These are phyloP conservation scores for Aspergillus viridinutans DNA, from an alignment of 2,329 filamentous ascomycete genomes.

Conservation along the genomic window DNA sequence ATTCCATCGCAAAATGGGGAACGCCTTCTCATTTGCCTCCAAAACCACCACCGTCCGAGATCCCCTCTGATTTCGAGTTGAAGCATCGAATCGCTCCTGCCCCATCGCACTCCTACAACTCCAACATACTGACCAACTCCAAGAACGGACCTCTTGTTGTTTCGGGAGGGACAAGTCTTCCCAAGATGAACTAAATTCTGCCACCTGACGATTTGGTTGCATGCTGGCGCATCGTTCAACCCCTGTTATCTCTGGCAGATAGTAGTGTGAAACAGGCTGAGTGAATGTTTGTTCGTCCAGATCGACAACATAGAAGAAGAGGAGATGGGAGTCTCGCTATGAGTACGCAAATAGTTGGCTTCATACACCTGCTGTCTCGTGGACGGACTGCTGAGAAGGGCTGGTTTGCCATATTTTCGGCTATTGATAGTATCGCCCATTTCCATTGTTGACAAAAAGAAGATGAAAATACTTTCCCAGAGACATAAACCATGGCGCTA, in stretches of 20 bases:
- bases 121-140: conserved; percentile 17
- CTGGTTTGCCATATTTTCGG: not conserved
- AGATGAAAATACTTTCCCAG: not conserved
- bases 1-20: conserved; percentile 49
- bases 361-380: not conserved
- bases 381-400: not conserved
- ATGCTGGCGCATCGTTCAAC: conserved; percentile 1
- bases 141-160: conserved; percentile 38
- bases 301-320: not conserved
- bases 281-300: not conserved
- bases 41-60: conserved; percentile 48
- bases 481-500: not conserved
- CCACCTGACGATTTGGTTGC: not conserved
- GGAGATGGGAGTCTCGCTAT: not conserved
- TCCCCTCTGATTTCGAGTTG: conserved; percentile 39
- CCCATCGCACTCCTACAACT: conserved; percentile 19
- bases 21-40: conserved; percentile 48
- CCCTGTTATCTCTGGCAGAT: conserved; percentile 7
- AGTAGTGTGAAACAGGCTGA: not conserved
- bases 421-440: not conserved
- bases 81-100: conserved; percentile 28
- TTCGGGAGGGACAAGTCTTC: conserved; percentile 29
- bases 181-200: conserved; percentile 24
- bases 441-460: not conserved
- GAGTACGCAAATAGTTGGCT: not conserved